Base-by-base conservation (phyloP, 176 grass and related monocot genomes). In the Oryza glaberrima region DNA sequence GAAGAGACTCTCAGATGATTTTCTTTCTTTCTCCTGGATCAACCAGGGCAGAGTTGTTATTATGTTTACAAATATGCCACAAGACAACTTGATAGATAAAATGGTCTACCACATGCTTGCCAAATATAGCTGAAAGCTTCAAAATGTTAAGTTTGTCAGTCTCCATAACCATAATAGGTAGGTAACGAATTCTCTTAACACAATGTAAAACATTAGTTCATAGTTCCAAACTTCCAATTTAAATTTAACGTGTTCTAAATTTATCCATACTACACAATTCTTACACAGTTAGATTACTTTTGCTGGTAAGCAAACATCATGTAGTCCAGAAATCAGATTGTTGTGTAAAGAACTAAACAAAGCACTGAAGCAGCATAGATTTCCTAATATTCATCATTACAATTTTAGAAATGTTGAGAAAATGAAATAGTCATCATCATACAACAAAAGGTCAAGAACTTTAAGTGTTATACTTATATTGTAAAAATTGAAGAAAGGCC, bases 21-120 rank as follows among this genome's bases (percentile, higher is more conserved):
- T 93, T 89, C 68, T 92, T 61, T 95, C 96, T 72, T 94, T 94
- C 71, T 95, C 93, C 78, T 95, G 63, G 69, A 79, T 78, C 46
- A 78, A 67, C 16, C 22, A 13, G 82, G 15, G 15, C 83, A 36
- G 14, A 68, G 45, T 46, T 23, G 67, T 69, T 12, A 72, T 41
- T 23, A 67, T 17, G 12, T 40, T 70, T 49, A 52, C 11, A 83
- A 75, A 20, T 38, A 7, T 26, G 4, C 40, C 35, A 80, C 25
- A 78, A 44, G 11, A 22, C 12, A 78, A 78, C 36, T 63, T 58
- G 20, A 64, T 64, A 43, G 12, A 41, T n/a, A 71, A 56, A 46
- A 44, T 72, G 23, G 2, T 48, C 19, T 49, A n/a, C 65, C n/a
- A 83, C 56, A 79, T 65, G 19, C 70, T 20, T 79, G 67, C 16